Evolutionary conservation across 139 green algal genomes (phyloP).

Genomic region (Chlamydomonas urium): DNA sequence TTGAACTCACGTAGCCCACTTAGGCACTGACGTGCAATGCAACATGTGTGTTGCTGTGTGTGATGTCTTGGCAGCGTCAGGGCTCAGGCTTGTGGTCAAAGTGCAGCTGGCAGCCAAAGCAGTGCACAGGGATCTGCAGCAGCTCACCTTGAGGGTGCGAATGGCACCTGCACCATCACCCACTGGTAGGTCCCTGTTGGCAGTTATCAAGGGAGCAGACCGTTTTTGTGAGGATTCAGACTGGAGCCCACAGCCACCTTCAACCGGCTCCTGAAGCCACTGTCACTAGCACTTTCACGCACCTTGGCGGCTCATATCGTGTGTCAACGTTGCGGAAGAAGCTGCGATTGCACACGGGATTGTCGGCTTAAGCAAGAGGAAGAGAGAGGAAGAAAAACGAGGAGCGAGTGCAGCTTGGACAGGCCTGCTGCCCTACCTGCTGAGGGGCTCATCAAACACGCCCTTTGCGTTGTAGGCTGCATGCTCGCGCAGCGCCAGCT

Average conservation of each 20-base stretch:
- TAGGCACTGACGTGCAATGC: neutral
- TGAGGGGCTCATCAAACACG: slow-evolving; percentile 71
- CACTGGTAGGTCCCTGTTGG: slow-evolving; percentile 51
- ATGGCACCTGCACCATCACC: slow-evolving; percentile 48
- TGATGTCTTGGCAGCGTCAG: neutral
- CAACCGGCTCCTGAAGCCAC: neutral
- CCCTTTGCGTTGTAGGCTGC: slow-evolving; percentile 59
- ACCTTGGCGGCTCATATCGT: slow-evolving; percentile 45
- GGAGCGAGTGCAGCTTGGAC: neutral
- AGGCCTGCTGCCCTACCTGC: slow-evolving; percentile 40
- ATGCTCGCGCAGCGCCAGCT: slow-evolving; percentile 73
- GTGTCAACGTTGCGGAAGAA: slow-evolving; percentile 81
- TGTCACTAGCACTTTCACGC: neutral
- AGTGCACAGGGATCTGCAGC: neutral
- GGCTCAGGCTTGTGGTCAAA: neutral
- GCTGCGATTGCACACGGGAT: slow-evolving; percentile 30
- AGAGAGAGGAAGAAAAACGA: neutral
- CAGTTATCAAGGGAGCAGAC: neutral
- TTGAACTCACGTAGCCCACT: neutral
- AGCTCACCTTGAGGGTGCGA: slow-evolving; percentile 50
- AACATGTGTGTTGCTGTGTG: neutral
- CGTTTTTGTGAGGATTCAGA: neutral
- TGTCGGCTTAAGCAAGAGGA: neutral
- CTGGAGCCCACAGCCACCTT: neutral
- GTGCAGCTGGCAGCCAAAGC: neutral